Evolutionary conservation across 768 basidiomycete species (phyloP).

Genomic region (Suillus hirtellus): DNA sequence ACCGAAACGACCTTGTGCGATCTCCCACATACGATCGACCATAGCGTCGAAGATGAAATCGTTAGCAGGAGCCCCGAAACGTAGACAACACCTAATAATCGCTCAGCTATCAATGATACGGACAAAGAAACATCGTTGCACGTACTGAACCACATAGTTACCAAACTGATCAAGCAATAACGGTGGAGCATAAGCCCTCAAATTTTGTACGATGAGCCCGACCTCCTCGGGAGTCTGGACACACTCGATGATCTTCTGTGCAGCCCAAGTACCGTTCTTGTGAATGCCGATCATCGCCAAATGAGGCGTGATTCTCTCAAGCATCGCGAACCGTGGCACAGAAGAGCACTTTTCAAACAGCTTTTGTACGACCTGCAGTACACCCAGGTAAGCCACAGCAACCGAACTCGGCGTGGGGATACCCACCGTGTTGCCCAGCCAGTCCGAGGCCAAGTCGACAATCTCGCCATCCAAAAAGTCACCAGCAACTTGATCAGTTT

Average conservation of each 20-base stretch:
- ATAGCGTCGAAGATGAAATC: conserved; percentile 99
- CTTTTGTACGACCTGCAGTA: conserved; percentile 85
- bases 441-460: conserved; percentile 94
- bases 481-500: conserved; percentile 86
- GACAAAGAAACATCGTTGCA: neutral
- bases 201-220: conserved; percentile 77
- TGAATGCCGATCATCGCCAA: conserved; percentile 98
- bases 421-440: conserved; percentile 88
- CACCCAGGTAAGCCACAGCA: conserved; percentile 7
- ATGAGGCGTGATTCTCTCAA: conserved; percentile 91
- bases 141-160: conserved; percentile 87
- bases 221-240: conserved; percentile 87
- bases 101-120: conserved; percentile 10
- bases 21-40: conserved; percentile 97
- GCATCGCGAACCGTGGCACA: conserved; percentile 79
- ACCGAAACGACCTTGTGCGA: conserved; percentile 96
- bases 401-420: conserved; percentile 13
- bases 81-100: conserved; percentile 72
- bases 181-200: conserved; percentile 90
- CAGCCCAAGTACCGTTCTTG: conserved; percentile 99
- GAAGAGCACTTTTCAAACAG: conserved; percentile 89
- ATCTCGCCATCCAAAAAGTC: conserved; percentile 95
- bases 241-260: conserved; percentile 98
- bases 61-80: conserved; percentile 85
- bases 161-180: conserved; percentile 92